Evolutionary conservation across 2,329 filamentous ascomycete species (phyloP).

Genomic region (Colletotrichum magnum): DNA sequence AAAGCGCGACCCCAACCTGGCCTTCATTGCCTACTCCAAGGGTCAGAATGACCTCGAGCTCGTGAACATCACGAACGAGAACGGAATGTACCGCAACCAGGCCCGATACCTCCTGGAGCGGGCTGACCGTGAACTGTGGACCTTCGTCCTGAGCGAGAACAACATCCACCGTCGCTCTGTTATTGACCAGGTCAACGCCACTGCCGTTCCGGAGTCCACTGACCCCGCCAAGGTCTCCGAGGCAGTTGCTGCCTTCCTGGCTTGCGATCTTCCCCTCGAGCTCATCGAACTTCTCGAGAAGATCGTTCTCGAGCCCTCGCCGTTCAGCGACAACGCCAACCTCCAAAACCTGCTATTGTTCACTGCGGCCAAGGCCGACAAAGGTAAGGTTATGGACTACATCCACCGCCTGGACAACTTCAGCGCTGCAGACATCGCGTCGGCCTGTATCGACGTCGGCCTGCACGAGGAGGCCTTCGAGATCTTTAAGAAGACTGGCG

Average conservation of each 20-base stretch:
- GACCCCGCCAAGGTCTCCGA: slow-evolving; percentile 96
- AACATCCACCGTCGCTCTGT: slow-evolving; percentile 95
- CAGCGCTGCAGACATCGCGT: slow-evolving; percentile 91
- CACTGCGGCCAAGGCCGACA: slow-evolving; percentile 96
- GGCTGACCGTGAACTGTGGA: slow-evolving; percentile 91
- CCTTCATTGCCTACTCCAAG: slow-evolving; percentile 95
- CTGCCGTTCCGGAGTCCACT: slow-evolving; percentile 91
- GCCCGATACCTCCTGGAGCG: slow-evolving; percentile 94
- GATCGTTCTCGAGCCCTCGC: slow-evolving; percentile 99
- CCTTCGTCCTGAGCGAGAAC: slow-evolving; percentile 94
- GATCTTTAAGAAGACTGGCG: slow-evolving; percentile 97
- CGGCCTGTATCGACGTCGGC: slow-evolving; percentile 93
- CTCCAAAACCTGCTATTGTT: slow-evolving; percentile 97
- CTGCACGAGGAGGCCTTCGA: slow-evolving; percentile 97
- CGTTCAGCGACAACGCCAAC: slow-evolving; percentile 97
- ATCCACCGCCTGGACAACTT: slow-evolving; percentile 93
- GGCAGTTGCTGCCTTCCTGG: slow-evolving; percentile 93
- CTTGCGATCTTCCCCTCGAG: slow-evolving; percentile 91
- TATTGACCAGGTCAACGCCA: slow-evolving; percentile 95
- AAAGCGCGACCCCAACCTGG: slow-evolving; percentile 96
- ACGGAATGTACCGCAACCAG: slow-evolving; percentile 99
- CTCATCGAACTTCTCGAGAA: slow-evolving; percentile 98
- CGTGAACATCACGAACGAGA: slow-evolving; percentile 98
- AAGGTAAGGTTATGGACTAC: slow-evolving; percentile 94
- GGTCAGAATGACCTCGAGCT: slow-evolving; percentile 97